Evolutionary conservation across 2,329 filamentous ascomycete genomes (phyloP).

Genomic region (Ophiocordyceps sinensis): DNA sequence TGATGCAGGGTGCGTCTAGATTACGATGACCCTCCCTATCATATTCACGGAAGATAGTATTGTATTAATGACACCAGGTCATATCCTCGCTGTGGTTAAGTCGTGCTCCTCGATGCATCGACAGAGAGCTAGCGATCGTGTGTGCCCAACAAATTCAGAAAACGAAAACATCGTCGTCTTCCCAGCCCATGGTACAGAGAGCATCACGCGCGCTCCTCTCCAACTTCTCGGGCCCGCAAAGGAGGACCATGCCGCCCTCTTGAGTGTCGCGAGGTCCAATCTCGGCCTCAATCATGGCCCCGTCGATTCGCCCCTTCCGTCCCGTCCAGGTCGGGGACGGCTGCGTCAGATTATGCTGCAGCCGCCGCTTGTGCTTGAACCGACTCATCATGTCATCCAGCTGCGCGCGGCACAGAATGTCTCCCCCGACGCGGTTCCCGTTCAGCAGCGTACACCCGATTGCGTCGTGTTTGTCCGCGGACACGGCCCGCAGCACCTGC

Average conservation of each 20-base stretch:
- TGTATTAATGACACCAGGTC: too few species aligned
- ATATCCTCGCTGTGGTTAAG: too few species aligned
- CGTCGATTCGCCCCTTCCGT: conserved; percentile 49
- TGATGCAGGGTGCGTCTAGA: too few species aligned
- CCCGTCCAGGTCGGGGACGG: conserved; percentile 54
- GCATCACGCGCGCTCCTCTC: conserved; percentile 50
- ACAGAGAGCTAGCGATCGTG: too few species aligned
- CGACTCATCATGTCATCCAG: conserved; percentile 47
- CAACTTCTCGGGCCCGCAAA: conserved; percentile 67
- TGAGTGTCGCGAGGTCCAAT: conserved; percentile 24
- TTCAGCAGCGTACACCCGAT: conserved; percentile 63
- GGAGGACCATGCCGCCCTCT: conserved; percentile 49
- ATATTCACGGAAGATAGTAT: too few species aligned
- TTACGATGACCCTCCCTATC: too few species aligned
- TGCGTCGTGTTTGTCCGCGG: conserved; percentile 45
- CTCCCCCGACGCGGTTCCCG: conserved; percentile 62
- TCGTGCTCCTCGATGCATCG: too few species aligned
- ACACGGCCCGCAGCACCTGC: conserved; percentile 62
- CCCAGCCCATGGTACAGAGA: conserved; percentile 48
- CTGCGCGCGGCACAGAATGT: conserved; percentile 68
- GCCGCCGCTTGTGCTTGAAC: conserved; percentile 41
- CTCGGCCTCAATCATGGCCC: conserved; percentile 45
- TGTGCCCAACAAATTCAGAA: conserved; percentile 4
- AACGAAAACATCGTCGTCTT: conserved; percentile 12
- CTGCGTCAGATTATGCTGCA: conserved; percentile 57